phyloP scores from a whole-genome alignment of 495 filamentous ascomycete species.

The Cenococcum geophilum region DNA sequence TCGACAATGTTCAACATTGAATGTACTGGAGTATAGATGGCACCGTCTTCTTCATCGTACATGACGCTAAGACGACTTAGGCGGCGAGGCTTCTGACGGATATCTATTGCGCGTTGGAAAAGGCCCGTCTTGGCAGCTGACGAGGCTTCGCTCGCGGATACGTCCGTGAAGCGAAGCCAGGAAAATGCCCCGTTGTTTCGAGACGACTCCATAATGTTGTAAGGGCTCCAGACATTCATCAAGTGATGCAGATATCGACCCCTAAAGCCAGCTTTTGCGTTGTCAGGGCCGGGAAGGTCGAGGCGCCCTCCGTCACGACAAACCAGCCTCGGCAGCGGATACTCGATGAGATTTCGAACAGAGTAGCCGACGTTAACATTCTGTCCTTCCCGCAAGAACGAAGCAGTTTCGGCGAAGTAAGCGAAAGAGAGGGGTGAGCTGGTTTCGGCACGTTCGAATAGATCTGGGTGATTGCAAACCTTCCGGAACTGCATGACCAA shows the following conservation, averaged over 20 bases:
- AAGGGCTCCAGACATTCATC: conserved; percentile 83
- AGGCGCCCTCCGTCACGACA: conserved; percentile 70
- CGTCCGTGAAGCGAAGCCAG: conserved; percentile 82
- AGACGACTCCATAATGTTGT: conserved; percentile 60
- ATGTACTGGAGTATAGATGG: conserved; percentile 56
- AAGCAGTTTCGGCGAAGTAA: conserved; percentile 87
- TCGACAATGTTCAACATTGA: conserved; percentile 74
- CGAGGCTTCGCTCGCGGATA: conserved; percentile 64
- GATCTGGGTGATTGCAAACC: conserved; percentile 96
- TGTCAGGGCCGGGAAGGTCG: conserved; percentile 67
- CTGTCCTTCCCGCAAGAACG: conserved; percentile 82
- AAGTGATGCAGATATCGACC: conserved; percentile 65
- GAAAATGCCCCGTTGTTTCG: conserved; percentile 64
- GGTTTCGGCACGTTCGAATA: conserved; percentile 92
- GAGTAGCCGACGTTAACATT: conserved; percentile 80
- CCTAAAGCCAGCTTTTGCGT: conserved; percentile 67
- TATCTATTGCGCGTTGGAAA: conserved; percentile 59
- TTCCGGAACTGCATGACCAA: conserved; percentile 99
- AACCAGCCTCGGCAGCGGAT: conserved; percentile 70
- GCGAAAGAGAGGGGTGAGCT: conserved; percentile 75
- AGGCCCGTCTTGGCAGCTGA: conserved; percentile 56
- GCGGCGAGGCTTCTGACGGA: conserved; percentile 42
- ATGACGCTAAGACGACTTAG: conserved; percentile 46
- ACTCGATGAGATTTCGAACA: conserved; percentile 78
- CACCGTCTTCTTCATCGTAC: conserved; percentile 56